Evolutionary conservation across 1,284 basidiomycete species (phyloP), one percentile per base, ranked within the genome.

Genomic region (Apiotrichum laibachii): DNA sequence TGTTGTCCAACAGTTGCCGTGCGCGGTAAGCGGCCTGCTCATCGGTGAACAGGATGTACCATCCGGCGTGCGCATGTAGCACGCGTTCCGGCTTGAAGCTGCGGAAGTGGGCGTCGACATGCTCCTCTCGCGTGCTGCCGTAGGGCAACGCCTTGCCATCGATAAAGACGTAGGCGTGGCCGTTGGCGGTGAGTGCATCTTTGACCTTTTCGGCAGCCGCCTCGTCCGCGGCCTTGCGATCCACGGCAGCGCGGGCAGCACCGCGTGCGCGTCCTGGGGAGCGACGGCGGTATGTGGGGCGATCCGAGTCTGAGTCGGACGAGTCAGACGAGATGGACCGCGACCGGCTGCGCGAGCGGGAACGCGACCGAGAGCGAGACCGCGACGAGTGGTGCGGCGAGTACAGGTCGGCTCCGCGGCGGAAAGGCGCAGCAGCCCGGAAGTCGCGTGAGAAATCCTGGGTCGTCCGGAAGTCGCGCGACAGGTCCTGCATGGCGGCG

Each of bases 11-110:
- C 15, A 75, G 61, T 15, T 59, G 59, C 39, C 64, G 66, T 0
- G 72, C 72, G 15, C 65, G 56, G 35, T 64, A 50, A 0, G 74
- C 74, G 5, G 70, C 37, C 22, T 55, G 52, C 46, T 64, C 63
- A 19, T 76, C 70, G 18, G 54, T 35, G 56, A 77, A 77, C 37
- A 77, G 67, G 21, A 77, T 63, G 53, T 76, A 75, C 72, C 75
- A 77, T 13, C 76, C 77, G n/a, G 53, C 53, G 34, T 62, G 59
- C 39, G 61, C 69, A 58, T 59, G 57, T 19, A 73, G 55, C 6
- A 76, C 67, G 62, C 70, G 40, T n/a, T 65, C 47, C n/a, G 75
- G 75, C 57, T 72, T 73, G 64, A 74, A 77, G 21, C 65, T 60
- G 51, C 69, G 71, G 61, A 78, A 77, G 61, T 77, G 73, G 43